Evolutionary conservation across 1,139 yeast genomes (phyloP).

Genomic region (Williopsis jadinii): DNA sequence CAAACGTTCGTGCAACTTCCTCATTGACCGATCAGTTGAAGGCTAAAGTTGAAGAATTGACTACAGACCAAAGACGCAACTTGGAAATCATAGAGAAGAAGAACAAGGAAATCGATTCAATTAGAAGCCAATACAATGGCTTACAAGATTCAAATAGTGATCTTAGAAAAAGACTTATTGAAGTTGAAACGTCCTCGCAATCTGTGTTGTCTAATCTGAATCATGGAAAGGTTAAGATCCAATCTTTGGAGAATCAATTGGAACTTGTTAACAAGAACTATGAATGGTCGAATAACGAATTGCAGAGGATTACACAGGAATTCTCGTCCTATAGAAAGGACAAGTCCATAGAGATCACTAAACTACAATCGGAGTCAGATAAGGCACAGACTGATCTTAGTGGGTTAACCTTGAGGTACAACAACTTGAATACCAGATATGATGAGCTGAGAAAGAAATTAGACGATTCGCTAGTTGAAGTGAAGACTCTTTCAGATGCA

Average conservation of each 20-base stretch:
- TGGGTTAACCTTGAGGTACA: constrained; percentile 25
- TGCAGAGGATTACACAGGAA: constrained; percentile 28
- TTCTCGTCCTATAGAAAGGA: constrained; percentile 31
- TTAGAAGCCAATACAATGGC: constrained; percentile 45
- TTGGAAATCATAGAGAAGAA: constrained; percentile 37
- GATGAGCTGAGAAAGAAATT: constrained; percentile 30
- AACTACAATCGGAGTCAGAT: constrained; percentile 28
- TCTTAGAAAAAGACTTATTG: constrained; percentile 33
- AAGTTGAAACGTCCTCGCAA: constrained; percentile 32
- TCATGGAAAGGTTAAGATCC: constrained; percentile 30
- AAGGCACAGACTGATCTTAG: constrained; percentile 32
- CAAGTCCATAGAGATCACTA: constrained; percentile 31
- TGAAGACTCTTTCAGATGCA: constrained; percentile 43
- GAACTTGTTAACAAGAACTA: constrained; percentile 29
- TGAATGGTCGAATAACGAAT: constrained; percentile 32
- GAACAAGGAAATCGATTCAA: constrained; percentile 40
- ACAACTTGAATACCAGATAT: constrained; percentile 25
- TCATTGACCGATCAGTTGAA: constrained; percentile 6
- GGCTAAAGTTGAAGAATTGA: constrained; percentile 20
- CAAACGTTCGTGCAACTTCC: constrained; percentile 17
- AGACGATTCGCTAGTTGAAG: constrained; percentile 32
- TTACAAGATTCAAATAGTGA: constrained; percentile 42
- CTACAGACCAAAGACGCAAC: constrained; percentile 32
- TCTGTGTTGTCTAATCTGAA: constrained; percentile 27
- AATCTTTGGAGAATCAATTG: constrained; percentile 32